Evolutionary conservation across 495 filamentous ascomycete genomes (phyloP), one percentile per base, ranked within the genome.

Genomic region (Aspergillus nanangensis): DNA sequence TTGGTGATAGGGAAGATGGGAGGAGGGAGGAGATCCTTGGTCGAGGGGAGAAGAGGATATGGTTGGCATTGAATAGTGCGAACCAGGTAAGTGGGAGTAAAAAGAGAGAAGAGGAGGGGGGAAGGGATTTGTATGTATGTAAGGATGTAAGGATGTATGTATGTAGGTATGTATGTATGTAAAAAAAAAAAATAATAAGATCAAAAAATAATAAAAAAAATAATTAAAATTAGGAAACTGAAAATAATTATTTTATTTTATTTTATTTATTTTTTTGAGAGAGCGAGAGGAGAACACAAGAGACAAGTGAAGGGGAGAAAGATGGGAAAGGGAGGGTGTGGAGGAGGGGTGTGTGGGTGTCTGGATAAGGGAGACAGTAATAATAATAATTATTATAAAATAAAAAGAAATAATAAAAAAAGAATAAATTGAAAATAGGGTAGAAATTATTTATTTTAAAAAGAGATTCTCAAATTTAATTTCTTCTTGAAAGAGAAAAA

Each of bases 1-100:
- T 38, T 55, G 50, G 20, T 22, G 47, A 48, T 56, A 45, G 25
- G 37, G 52, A 52, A 36, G 49, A 45, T 43, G 47, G 42, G 58
- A 54, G 45, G 61, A 53, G 48, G 52, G 52, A 70, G 66, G 64
- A 62, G 67, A 61, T 65, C 61, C 65, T 67, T 65, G 62, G 60
- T 54, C 54, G 59, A 66, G 64, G 53, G 58, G 56, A 58, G 55
- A 49, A 48, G 63, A 58, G 49, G 63, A 58, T 67, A 64, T 65
- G 59, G 64, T 69, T 69, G 67, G 67, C 67, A 71, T 71, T 71
- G 67, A 69, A 69, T 61, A 63, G 61, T 56, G 61, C 59, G 60
- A 66, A 66, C 62, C 66, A 63, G 54, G 62, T 54, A 57, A 59
- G 54, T 51, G 60, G 50, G 59, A 60, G 57, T 45, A 48, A 39